Evolutionary conservation across 495 filamentous ascomycete genomes (phyloP).

Genomic region (Neurospora sp.): DNA sequence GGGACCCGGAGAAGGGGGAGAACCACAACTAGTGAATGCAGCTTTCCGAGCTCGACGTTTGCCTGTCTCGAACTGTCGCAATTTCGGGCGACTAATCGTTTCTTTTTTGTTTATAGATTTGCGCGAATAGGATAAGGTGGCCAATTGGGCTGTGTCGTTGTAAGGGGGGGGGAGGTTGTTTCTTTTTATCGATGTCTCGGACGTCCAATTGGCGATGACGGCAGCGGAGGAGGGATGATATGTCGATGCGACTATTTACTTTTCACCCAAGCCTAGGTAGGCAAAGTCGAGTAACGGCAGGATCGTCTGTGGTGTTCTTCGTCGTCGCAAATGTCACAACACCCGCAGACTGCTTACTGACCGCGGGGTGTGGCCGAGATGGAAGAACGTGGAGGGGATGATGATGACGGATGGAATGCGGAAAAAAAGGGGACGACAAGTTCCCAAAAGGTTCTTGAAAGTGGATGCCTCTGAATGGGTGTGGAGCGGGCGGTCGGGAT

Average conservation of each 20-base stretch:
- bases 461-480: not conserved
- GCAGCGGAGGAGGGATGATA: not conserved
- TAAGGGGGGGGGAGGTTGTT: not conserved
- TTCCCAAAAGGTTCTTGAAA: not conserved
- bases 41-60: not conserved
- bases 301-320: not conserved
- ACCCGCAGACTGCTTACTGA: not conserved
- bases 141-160: not conserved
- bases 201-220: not conserved
- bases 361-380: not conserved
- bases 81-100: not conserved
- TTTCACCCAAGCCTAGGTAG: not conserved
- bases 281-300: too few relatives aligned
- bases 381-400: not conserved
- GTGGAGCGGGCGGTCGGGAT: not conserved
- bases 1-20: not conserved
- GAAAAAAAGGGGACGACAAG: not conserved
- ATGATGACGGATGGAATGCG: not conserved
- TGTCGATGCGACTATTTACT: not conserved
- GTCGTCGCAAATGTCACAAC: not conserved
- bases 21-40: not conserved
- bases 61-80: not conserved
- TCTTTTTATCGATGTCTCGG: not conserved
- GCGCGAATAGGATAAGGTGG: not conserved
- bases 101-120: not conserved